These are phyloP conservation scores for Saccharomycopsis fibuligera DNA, from an alignment of 805 yeast species.

Conservation along the genomic window DNA sequence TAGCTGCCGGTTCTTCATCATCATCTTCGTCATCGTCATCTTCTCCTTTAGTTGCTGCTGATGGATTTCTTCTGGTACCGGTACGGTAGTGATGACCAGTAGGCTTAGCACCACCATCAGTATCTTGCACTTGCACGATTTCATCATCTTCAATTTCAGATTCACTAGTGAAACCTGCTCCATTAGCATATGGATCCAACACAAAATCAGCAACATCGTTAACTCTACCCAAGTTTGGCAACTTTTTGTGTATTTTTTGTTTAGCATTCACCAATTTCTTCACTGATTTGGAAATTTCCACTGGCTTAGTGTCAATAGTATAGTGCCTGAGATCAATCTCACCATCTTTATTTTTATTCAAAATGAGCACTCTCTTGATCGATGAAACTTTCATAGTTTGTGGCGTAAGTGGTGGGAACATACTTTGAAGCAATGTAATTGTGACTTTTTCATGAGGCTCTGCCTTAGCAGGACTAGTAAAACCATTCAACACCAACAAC, in stretches of 20 bases:
- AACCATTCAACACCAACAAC: constrained; percentile 87
- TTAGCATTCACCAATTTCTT: constrained; percentile 63
- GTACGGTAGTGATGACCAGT: too few species aligned
- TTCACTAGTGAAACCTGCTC: constrained; percentile 75
- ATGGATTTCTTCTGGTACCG: too few species aligned
- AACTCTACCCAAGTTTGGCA: constrained; percentile 65
- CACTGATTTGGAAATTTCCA: constrained; percentile 68
- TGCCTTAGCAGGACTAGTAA: constrained; percentile 51
- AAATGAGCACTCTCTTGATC: constrained; percentile 78
- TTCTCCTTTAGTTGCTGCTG: constrained; percentile 23
- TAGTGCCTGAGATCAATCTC: constrained; percentile 84
- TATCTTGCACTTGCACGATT: constrained; percentile 51
- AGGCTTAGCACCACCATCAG: too few species aligned
- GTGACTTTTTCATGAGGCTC: constrained; percentile 71
- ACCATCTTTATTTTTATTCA: constrained; percentile 70
- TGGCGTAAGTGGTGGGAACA: constrained; percentile 93
- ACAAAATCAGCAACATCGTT: constrained; percentile 78
- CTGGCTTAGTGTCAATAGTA: constrained; percentile 77
- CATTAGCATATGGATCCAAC: constrained; percentile 75
- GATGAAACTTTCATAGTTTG: constrained; percentile 65
- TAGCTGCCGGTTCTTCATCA: constrained; percentile 21
- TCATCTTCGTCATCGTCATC: constrained; percentile 24
- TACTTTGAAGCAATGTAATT: constrained; percentile 87
- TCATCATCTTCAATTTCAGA: constrained; percentile 92
- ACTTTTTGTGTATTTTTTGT: constrained; percentile 47